phyloP scores from a whole-genome alignment of 768 basidiomycete species.

The Boletus sp. region DNA sequence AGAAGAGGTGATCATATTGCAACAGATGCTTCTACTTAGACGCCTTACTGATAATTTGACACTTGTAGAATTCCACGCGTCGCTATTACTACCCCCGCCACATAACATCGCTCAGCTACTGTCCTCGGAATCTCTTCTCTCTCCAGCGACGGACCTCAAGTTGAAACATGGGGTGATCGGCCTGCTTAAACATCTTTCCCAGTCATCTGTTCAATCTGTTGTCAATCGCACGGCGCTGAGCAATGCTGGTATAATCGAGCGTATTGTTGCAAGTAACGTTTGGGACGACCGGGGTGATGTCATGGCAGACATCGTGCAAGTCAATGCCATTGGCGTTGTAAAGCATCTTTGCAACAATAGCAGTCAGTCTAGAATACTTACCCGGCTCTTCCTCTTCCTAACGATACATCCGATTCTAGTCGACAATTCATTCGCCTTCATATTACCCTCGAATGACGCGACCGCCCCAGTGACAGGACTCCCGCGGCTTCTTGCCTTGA shows the following conservation, averaged over 20 bases:
- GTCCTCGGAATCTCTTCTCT: constrained; percentile 54
- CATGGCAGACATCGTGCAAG: constrained; percentile 83
- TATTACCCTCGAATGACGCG: constrained; percentile 41
- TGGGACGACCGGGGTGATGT: constrained; percentile 73
- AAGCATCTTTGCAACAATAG: constrained; percentile 85
- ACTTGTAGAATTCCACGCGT: constrained; percentile 54
- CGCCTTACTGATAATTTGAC: constrained; percentile 8
- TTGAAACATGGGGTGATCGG: constrained; percentile 88
- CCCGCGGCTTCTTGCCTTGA: constrained; percentile 68
- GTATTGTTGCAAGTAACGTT: constrained; percentile 59
- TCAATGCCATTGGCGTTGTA: constrained; percentile 81
- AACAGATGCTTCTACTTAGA: not conserved
- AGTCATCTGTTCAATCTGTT: constrained; percentile 56
- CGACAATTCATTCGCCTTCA: constrained; percentile 49
- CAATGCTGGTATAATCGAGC: constrained; percentile 60
- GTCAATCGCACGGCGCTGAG: constrained; percentile 59
- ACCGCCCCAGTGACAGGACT: constrained; percentile 48
- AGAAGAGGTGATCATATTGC: constrained; percentile 56
- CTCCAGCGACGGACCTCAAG: constrained; percentile 63
- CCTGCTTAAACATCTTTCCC: constrained; percentile 83
- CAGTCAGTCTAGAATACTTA: constrained; percentile 43
- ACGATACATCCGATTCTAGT: constrained; percentile 27
- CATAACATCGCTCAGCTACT: constrained; percentile 63
- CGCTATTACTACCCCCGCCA: constrained; percentile 61
- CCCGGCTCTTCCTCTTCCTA: constrained; percentile 31